A percentile compares a stretch with the other conserved stretches of the same genome.
Evolutionary conservation across 306 rosid genomes (phyloP).

Genomic region (Notholithocarpus densiflorus): DNA sequence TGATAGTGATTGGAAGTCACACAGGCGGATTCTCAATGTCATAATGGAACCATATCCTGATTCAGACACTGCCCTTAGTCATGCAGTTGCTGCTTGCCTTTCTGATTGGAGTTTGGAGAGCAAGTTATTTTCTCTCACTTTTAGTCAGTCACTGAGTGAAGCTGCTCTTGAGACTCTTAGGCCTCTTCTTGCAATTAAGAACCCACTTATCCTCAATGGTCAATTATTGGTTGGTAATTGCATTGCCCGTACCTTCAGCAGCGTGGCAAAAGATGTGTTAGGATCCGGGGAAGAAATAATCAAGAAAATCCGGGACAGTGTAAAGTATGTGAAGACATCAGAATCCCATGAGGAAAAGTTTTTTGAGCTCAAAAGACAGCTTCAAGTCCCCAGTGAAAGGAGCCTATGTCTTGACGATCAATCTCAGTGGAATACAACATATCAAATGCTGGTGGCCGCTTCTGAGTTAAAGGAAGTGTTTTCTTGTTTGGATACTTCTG

Average conservation of each 20-base stretch:
- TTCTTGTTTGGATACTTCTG: constrained; percentile 75
- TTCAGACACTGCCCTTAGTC: constrained; percentile 68
- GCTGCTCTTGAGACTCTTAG: constrained; percentile 66
- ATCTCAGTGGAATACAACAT: constrained; percentile 81
- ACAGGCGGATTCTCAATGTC: constrained; percentile 79
- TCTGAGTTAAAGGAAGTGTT: constrained; percentile 82
- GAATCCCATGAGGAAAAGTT: constrained; percentile 83
- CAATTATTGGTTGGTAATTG: constrained; percentile 76
- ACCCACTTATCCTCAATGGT: constrained; percentile 80
- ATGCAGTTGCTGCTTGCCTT: constrained; percentile 88
- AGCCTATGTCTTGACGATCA: constrained; percentile 74
- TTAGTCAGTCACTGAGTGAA: constrained; percentile 43
- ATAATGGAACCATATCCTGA: constrained; percentile 94
- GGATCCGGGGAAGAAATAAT: constrained; percentile 42
- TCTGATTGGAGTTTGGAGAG: constrained; percentile 84
- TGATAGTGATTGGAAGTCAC: constrained; percentile 88
- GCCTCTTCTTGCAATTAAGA: constrained; percentile 67
- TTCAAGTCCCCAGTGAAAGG: constrained; percentile 85
- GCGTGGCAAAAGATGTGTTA: constrained; percentile 65
- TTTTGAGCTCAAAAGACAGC: constrained; percentile 72
- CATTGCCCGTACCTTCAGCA: constrained; percentile 71
- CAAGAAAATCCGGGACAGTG: constrained; percentile 69
- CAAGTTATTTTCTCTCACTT: constrained; percentile 75
- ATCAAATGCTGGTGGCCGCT: constrained; percentile 82
- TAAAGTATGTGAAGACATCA: constrained; percentile 85